These are phyloP conservation scores for Lepiota venenata DNA, from an alignment of 768 basidiomycete species.

Conservation along the genomic window DNA sequence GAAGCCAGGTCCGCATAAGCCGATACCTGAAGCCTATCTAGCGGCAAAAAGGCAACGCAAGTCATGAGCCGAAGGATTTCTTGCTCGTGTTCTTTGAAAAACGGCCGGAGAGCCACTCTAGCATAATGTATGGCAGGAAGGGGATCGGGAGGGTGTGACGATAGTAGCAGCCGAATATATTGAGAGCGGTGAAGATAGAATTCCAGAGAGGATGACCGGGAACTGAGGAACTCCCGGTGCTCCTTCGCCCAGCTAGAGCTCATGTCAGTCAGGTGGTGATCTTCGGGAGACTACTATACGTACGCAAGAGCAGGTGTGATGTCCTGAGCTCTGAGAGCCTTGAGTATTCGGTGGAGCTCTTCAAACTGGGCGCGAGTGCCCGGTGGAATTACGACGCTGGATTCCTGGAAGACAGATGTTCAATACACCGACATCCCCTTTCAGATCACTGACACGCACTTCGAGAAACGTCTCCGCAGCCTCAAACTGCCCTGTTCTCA, in stretches of 20 bases:
- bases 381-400: constrained; percentile 49
- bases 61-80: constrained; percentile 73
- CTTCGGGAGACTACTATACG: constrained; percentile 11
- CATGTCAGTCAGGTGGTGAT: constrained; percentile 3
- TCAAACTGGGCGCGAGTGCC: constrained; percentile 56
- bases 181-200: constrained; percentile 91
- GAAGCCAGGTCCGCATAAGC: constrained; percentile 75
- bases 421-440: background rate
- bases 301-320: constrained; percentile 79
- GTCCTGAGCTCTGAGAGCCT: constrained; percentile 60
- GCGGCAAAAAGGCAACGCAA: constrained; percentile 68
- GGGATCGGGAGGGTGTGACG: constrained; percentile 55
- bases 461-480: constrained; percentile 72
- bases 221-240: constrained; percentile 62
- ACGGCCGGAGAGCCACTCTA: constrained; percentile 55
- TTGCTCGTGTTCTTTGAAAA: constrained; percentile 54
- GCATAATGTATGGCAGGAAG: constrained; percentile 73
- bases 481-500: constrained; percentile 79
- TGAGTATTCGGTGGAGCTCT: constrained; percentile 70
- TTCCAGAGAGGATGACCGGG: constrained; percentile 77
- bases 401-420: constrained; percentile 48
- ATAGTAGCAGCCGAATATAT: constrained; percentile 75
- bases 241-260: constrained; percentile 70
- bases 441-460: constrained; percentile 34
- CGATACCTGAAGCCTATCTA: constrained; percentile 59